Evolutionary conservation across 257 asterid genomes (phyloP).

Genomic region (Buddleja alternifolia): DNA sequence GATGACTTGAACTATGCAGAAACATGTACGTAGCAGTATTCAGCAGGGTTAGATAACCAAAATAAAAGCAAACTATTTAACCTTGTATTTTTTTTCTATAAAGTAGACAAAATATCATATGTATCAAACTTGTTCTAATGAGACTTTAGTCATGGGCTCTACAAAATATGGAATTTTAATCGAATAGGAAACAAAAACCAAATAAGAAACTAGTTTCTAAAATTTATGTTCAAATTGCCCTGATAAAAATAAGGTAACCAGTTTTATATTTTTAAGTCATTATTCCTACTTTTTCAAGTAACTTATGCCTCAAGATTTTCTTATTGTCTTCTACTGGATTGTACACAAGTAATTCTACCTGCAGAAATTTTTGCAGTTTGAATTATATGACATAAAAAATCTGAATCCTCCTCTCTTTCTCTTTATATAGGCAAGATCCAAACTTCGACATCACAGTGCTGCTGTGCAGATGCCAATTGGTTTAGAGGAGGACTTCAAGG

Average conservation of each 20-base stretch:
- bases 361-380: conserved; percentile 1
- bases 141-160: neutral
- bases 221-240: neutral
- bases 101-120: neutral
- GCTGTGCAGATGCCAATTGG: conserved; percentile 97
- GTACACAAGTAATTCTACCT: neutral
- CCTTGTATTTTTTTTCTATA: neutral
- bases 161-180: neutral
- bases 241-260: neutral
- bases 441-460: conserved; percentile 97
- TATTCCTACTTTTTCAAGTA: neutral
- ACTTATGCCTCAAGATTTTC: conserved; percentile 15
- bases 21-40: neutral
- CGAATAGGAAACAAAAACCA: neutral
- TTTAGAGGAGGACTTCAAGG: conserved; percentile 93
- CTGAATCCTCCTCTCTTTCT: conserved; percentile 29
- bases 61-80: neutral
- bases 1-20: neutral
- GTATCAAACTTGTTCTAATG: too few species aligned
- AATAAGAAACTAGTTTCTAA: neutral
- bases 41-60: neutral
- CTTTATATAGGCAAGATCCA: conserved; percentile 72
- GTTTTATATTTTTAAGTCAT: neutral
- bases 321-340: neutral
- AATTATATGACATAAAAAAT: conserved; percentile 22